Evolutionary conservation across 306 rosid species (phyloP), one percentile per base, ranked within the genome.

Genomic region (Gynostemma pentaphyllum): DNA sequence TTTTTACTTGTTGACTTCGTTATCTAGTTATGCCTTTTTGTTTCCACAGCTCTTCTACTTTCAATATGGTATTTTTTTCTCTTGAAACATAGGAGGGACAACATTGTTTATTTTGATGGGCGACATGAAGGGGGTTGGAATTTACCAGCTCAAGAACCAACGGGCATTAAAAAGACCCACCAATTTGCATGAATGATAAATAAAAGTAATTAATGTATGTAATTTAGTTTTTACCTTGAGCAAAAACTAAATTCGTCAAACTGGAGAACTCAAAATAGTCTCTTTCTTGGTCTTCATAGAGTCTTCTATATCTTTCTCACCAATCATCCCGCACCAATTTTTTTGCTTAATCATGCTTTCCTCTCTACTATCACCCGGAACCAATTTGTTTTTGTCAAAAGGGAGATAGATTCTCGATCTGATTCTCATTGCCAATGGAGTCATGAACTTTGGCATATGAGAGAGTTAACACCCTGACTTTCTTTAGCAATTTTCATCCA

Each of bases 1-100:
- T 79, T 41, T 53, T 87, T 70, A 48, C 53, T 11, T 1, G 5
- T 22, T 39, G 10, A 51, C 28, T 16, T 16, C 67, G 57, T n/a
- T 40, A 26, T 21, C 4, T 45, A 30, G 23, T 8, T 28, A 11
- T 50, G 56, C 21, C 18, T n/a, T 32, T 4, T 67, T 56, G 29
- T 36, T 12, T 6, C 18, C n/a, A 9, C 0, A 36, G 18, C 15
- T 5, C 3, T 5, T 49, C 39, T 30, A 53, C 16, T 6, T 56
- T 55, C 13, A 4, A 30, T 21, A 4, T 34, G 36, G n/a, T 60
- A 55, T 32, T 19, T 54, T 30, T 5, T 39, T 37, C 47, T 9
- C 0, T 39, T 13, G 37, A 14, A 23, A 37, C 30, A 21, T 32
- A 18, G 21, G 10, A 40, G 49, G 14, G 23, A 40, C 5, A 5